Evolutionary conservation across 2,329 filamentous ascomycete genomes (phyloP), one percentile per base, ranked within the genome.

Genomic region (Hymenoscyphus scutula): DNA sequence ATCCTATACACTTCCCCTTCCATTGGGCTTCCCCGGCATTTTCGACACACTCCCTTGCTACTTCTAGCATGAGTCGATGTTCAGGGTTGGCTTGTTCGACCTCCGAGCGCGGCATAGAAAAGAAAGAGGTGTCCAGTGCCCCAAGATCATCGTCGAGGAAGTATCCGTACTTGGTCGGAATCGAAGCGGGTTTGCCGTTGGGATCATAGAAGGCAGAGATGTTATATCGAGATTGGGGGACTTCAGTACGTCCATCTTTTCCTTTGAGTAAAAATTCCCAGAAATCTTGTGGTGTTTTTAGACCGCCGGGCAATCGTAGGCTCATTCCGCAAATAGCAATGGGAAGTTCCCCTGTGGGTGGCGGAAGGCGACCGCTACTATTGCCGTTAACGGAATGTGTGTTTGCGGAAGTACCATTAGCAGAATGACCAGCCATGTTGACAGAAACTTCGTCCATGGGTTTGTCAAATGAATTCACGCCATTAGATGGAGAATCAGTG

Each of bases 261-360:
- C 71, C 70, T 45, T 73, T 70, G 53, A 72, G 19, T 0, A 76
- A 63, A 2, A 76, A 65, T 38, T 72, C 65, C 74, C 74, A 76
- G 41, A 71, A 74, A 7, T 67, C 68, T 10, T 67, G 55, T 0
- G 68, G 62, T 27, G 67, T 68, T 2, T 65, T 59, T 4, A 76
- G 63, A 1, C 69, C 66, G 1, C 75, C 74, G 0, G 74, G 75
- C 2, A 76, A 69, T 7, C 73, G 70, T 63, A 76, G 64, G 1
- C 67, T 74, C 64, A 75, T 72, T 19, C 74, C 74, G 11, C 72
- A 65, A 53, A 76, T 72, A 23, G 74, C 74, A 23, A 76, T 71
- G 2, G 74, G 72, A 13, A 19, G 3, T 19, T 45, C 38, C 17
- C 38, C 17, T 45, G 17, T 19, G 17, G 17, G 2, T 45, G 38